Percentiles rank a stretch among this genome's conserved stretches.
Evolutionary conservation across 768 basidiomycete genomes (phyloP).

Genomic region (Boletus tylopilopsis): DNA sequence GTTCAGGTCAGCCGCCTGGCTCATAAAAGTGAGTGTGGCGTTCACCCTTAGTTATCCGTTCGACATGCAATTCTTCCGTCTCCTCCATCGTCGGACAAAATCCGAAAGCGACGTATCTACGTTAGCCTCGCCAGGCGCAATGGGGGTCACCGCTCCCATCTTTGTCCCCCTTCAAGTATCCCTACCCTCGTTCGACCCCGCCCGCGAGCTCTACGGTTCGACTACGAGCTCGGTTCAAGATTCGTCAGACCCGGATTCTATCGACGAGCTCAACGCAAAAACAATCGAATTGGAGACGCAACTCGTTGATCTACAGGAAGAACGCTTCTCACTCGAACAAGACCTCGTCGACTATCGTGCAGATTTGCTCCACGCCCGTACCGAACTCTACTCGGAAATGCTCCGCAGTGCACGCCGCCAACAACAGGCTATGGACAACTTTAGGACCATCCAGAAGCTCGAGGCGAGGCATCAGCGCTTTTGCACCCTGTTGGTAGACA

Average conservation of each 20-base stretch:
- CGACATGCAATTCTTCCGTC: constrained; percentile 45
- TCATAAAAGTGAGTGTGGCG: constrained; percentile 13
- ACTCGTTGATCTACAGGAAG: constrained; percentile 10
- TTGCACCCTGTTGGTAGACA: constrained; percentile 21
- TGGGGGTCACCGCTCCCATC: constrained; percentile 13
- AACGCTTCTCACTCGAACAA: constrained; percentile 20
- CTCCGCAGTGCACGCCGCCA: constrained; percentile 24
- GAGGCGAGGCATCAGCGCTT: constrained; percentile 25
- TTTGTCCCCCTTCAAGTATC: constrained; percentile 22
- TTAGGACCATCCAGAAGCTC: constrained; percentile 26
- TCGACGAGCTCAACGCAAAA: constrained; percentile 2
- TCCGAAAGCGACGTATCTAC: constrained; percentile 40
- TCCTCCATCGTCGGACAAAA: constrained; percentile 46
- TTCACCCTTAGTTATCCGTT: not conserved
- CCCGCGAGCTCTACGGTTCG: constrained; percentile 18
- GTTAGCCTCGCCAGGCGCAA: constrained; percentile 7
- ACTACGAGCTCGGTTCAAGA: not conserved
- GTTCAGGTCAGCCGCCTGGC: constrained; percentile 15
- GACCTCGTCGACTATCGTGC: constrained; percentile 27
- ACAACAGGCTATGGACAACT: constrained; percentile 20
- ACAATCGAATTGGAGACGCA: constrained; percentile 13
- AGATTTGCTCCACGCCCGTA: constrained; percentile 29
- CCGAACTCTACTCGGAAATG: constrained; percentile 29
- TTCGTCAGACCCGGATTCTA: not conserved
- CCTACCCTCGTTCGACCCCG: constrained; percentile 25